These are phyloP conservation scores for Neotropicomus parvogracilis DNA, from an alignment of 1,284 basidiomycete genomes.

Conservation along the genomic window DNA sequence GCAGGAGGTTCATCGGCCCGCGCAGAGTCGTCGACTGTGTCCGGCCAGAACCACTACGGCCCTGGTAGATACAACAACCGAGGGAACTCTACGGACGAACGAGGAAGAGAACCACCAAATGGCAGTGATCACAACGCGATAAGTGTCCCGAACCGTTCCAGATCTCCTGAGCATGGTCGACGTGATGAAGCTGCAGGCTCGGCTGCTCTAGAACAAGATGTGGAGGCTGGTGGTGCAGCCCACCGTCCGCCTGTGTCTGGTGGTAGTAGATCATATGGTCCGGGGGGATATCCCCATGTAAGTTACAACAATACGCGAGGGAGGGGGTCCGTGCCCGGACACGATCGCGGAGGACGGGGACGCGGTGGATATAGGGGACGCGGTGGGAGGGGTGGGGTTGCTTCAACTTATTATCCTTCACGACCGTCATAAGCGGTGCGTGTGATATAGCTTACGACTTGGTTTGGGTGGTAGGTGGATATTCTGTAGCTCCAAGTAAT, in stretches of 20 bases:
- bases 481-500: too few species aligned
- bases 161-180: slow-evolving; percentile 1
- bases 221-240: slow-evolving; percentile 1
- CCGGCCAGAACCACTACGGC: background rate
- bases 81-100: background rate
- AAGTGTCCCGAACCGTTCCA: background rate
- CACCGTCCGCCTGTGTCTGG: background rate
- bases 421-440: too few species aligned
- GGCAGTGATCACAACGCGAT: slow-evolving; percentile 12
- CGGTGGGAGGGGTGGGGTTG: slow-evolving; percentile 34
- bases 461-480: too few species aligned
- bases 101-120: slow-evolving; percentile 12
- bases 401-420: too few species aligned
- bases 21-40: background rate
- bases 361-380: slow-evolving; percentile 44
- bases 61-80: slow-evolving; percentile 3
- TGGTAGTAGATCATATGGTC: slow-evolving; percentile 11
- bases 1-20: background rate
- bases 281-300: slow-evolving; percentile 8
- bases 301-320: slow-evolving; percentile 31
- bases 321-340: slow-evolving; percentile 30
- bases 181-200: background rate
- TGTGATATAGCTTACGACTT: too few species aligned
- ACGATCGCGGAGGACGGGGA: slow-evolving; percentile 42
- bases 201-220: slow-evolving; percentile 2